A percentile compares a stretch with the other conserved stretches of the same genome.
phyloP scores from a whole-genome alignment of 2,329 filamentous ascomycete genomes.

The Verticillium zaregamsianum region DNA sequence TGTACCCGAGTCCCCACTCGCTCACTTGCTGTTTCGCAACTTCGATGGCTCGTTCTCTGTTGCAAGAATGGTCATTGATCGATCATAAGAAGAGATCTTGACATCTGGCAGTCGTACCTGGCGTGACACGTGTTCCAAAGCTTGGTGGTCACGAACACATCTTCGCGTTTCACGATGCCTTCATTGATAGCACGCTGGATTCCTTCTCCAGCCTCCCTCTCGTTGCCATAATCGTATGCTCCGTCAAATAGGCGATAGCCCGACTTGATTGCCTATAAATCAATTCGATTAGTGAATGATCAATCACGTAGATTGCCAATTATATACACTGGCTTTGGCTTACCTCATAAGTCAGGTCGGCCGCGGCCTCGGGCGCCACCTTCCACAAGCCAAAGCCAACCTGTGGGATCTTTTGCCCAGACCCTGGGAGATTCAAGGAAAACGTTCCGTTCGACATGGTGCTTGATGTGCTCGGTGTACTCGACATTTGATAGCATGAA shows the following conservation, averaged over 20 bases:
- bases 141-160: constrained; percentile 83
- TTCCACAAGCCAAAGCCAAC: constrained; percentile 69
- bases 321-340: background rate
- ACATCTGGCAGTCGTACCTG: background rate
- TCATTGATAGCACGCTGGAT: constrained; percentile 53
- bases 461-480: too few species aligned
- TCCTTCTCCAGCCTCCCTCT: constrained; percentile 60
- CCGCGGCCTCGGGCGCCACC: constrained; percentile 40
- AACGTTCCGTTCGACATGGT: too few species aligned
- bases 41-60: constrained; percentile 52
- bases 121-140: constrained; percentile 76
- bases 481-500: too few species aligned
- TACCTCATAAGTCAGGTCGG: constrained; percentile 60
- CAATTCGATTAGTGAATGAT: too few species aligned
- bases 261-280: constrained; percentile 41
- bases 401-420: constrained; percentile 45
- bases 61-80: constrained; percentile 28
- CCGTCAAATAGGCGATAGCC: constrained; percentile 50
- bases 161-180: constrained; percentile 64
- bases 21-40: constrained; percentile 56
- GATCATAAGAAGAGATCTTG: background rate
- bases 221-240: constrained; percentile 58
- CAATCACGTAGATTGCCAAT: too few species aligned
- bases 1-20: constrained; percentile 60
- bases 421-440: too few species aligned